Evolutionary conservation across 2,329 filamentous ascomycete genomes (phyloP), one percentile per base, ranked within the genome.

Genomic region (Pseudocercospora pini-densiflorae): DNA sequence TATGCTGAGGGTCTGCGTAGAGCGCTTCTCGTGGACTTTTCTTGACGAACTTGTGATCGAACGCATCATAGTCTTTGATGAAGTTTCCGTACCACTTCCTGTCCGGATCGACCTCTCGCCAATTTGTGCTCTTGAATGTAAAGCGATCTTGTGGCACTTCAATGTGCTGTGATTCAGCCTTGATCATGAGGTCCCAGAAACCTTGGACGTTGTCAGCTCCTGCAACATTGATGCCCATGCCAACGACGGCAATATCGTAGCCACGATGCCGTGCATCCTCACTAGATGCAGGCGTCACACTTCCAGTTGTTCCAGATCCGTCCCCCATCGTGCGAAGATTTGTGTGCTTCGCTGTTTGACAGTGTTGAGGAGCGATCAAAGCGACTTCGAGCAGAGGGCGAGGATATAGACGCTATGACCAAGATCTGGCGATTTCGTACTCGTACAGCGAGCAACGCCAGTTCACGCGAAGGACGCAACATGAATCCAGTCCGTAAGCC

Each of bases 41-140:
- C 47, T 75, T 73, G 73, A 79, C 78, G 68, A 79, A 79, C 49
- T 71, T 72, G 65, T 77, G 71, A 61, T 79, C 77, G 43, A 78
- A 79, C 1, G n/a, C 45, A 27, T 68, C 53, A 12, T 59, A 29
- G n/a, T 69, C 64, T 29, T 76, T 69, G 14, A 69, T 21, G 27
- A 69, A 65, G 36, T 68, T 65, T 14, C 68, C 65, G 24, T 29
- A 63, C 21, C 51, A 70, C 21, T 64, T 64, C 9, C 33, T 31
- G 2, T 60, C 45, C 6, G 40, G 40, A 45, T 45, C 40, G 12
- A 45, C 40, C 8, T 45, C 40, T 3, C 40, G 40, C 12, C 12
- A 14, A 45, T 14, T 19, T 14, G 40, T 14, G 40, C 53, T 43
- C 16, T 36, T 36, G 8, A 27, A 27, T 27, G 36, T 49, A 55